phyloP scores from a whole-genome alignment of 192 early-diverging fungal genomes.

The Backusella luteola region DNA sequence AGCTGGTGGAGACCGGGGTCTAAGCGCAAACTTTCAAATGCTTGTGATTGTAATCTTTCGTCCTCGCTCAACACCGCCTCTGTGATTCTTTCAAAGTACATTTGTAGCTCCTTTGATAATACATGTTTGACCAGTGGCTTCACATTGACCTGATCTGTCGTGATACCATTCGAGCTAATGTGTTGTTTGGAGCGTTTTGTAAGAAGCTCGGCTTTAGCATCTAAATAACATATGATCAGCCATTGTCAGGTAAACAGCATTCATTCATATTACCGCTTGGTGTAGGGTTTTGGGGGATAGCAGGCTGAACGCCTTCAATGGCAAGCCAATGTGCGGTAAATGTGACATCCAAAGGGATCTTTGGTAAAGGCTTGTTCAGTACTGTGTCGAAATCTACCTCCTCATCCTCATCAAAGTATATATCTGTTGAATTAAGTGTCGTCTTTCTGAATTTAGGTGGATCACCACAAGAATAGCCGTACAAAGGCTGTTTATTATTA shows the following conservation, averaged over 20 bases:
- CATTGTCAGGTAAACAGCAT: not conserved
- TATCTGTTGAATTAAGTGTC: constrained; percentile 57
- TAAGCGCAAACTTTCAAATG: constrained; percentile 76
- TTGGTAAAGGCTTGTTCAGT: constrained; percentile 82
- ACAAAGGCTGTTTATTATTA: constrained; percentile 63
- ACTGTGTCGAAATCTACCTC: constrained; percentile 91
- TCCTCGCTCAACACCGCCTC: constrained; percentile 71
- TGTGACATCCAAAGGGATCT: constrained; percentile 84
- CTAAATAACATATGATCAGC: constrained; percentile 8
- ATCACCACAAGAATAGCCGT: constrained; percentile 78
- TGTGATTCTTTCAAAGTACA: constrained; percentile 93
- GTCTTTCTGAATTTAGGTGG: constrained; percentile 72
- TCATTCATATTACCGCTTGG: constrained; percentile 47
- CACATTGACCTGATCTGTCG: constrained; percentile 43
- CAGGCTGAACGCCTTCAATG: constrained; percentile 98
- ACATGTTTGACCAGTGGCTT: constrained; percentile 86
- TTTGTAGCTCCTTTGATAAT: constrained; percentile 88
- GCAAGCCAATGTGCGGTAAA: constrained; percentile 98
- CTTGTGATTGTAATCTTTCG: constrained; percentile 64
- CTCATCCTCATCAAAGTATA: constrained; percentile 93
- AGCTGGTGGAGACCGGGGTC: constrained; percentile 96
- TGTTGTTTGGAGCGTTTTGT: constrained; percentile 43
- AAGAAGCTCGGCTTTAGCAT: constrained; percentile 54
- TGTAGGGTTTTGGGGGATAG: constrained; percentile 93
- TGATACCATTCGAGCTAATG: constrained; percentile 17